A percentile compares a stretch with the other conserved stretches of the same genome.
phyloP scores from a whole-genome alignment of 352 stramenopile species.

The Phytophthora boehmeriae region DNA sequence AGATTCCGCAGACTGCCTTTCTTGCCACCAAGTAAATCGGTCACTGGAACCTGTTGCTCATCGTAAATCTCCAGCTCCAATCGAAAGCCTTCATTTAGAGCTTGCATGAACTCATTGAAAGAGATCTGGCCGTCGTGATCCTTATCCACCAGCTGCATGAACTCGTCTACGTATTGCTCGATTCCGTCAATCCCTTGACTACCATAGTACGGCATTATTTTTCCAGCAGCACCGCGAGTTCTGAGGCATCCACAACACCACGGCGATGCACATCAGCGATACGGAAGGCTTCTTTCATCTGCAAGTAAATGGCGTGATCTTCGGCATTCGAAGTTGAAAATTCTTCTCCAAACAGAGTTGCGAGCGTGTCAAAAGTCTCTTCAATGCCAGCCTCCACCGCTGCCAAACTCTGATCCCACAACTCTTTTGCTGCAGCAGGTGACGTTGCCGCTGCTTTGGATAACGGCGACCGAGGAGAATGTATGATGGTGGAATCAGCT shows the following conservation, averaged over 20 bases:
- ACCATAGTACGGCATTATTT: constrained; percentile 64
- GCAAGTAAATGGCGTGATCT: constrained; percentile 74
- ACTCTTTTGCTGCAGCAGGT: constrained; percentile 32
- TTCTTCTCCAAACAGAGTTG: constrained; percentile 66
- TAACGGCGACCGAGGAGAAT: constrained; percentile 23
- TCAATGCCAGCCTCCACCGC: constrained; percentile 47
- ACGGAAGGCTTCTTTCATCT: constrained; percentile 83
- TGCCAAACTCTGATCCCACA: constrained; percentile 49
- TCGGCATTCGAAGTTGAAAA: constrained; percentile 57
- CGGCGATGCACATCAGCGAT: constrained; percentile 65
- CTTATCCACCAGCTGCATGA: constrained; percentile 75
- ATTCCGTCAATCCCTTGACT: constrained; percentile 49
- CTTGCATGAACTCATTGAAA: constrained; percentile 82
- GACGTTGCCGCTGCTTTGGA: constrained; percentile 32
- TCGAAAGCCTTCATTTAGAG: constrained; percentile 69
- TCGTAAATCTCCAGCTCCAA: constrained; percentile 82
- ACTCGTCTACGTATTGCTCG: constrained; percentile 77
- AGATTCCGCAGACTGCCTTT: constrained; percentile 7
- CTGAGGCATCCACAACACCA: constrained; percentile 64
- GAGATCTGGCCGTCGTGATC: constrained; percentile 73
- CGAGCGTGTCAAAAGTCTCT: constrained; percentile 67
- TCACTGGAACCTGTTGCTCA: constrained; percentile 32
- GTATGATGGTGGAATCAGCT: not conserved
- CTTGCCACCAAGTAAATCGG: constrained; percentile 13
- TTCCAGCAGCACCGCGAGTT: constrained; percentile 64